phyloP scores from a whole-genome alignment of 2,329 filamentous ascomycete genomes.

The Hymenoscyphus occultus region DNA sequence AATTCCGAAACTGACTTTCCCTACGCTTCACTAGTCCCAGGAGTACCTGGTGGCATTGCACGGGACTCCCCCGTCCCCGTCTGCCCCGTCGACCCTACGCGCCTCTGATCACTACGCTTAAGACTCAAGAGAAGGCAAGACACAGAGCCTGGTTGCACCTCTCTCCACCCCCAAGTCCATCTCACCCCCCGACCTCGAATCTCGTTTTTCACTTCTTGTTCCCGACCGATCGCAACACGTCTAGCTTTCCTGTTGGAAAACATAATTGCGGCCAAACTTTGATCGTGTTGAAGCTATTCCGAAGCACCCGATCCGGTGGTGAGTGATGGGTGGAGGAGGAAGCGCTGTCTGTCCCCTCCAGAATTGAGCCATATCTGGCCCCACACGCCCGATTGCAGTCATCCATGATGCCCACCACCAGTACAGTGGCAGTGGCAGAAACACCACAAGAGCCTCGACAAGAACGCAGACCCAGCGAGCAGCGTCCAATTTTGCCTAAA shows the following conservation, averaged over 20 bases:
- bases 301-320: not conserved
- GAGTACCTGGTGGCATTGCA: not conserved
- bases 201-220: not conserved
- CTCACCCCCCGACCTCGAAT: no score
- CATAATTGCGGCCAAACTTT: not conserved
- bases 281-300: not conserved
- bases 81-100: no score
- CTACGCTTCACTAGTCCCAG: not conserved
- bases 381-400: conserved; percentile 10
- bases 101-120: no score
- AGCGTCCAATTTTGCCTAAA: conserved; percentile 36
- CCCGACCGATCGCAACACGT: not conserved
- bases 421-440: not conserved
- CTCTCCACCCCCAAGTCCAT: no score
- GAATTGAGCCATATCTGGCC: conserved; percentile 8
- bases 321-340: not conserved
- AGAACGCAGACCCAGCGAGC: conserved; percentile 15
- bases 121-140: no score
- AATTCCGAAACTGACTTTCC: not conserved
- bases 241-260: no score
- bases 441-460: conserved; percentile 15
- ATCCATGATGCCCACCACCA: conserved; percentile 12
- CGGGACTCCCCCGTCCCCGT: not conserved
- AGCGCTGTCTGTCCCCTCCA: not conserved
- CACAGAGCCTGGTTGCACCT: no score